phyloP scores from a whole-genome alignment of 371 early-diverging fungal species.

The Mucor saturninus region DNA sequence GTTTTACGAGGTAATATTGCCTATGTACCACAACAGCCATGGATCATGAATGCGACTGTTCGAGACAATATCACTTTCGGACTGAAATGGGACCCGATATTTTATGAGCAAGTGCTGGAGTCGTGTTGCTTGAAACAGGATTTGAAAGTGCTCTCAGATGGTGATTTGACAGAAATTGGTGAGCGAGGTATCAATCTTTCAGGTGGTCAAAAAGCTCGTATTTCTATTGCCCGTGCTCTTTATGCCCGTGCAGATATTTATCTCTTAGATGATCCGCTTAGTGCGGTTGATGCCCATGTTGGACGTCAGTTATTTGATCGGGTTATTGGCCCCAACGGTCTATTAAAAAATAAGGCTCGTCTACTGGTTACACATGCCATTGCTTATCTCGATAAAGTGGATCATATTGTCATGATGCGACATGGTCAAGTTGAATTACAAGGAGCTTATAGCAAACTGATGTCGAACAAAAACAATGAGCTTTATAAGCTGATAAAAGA shows the following conservation, averaged over 20 bases:
- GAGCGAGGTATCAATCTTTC: constrained; percentile 91
- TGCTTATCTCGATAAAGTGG: constrained; percentile 72
- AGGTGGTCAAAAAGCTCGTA: constrained; percentile 84
- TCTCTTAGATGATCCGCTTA: constrained; percentile 82
- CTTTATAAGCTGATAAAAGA: constrained; percentile 60
- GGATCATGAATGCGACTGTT: constrained; percentile 93
- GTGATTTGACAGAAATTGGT: constrained; percentile 94
- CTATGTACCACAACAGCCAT: constrained; percentile 91
- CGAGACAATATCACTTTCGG: constrained; percentile 96
- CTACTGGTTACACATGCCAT: constrained; percentile 93
- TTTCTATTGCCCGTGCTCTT: constrained; percentile 80
- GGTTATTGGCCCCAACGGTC: constrained; percentile 81
- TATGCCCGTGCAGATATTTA: constrained; percentile 86
- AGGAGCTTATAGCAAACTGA: constrained; percentile 72
- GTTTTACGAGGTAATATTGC: constrained; percentile 79
- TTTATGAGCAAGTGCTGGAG: constrained; percentile 70
- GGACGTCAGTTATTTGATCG: constrained; percentile 82
- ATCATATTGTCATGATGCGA: constrained; percentile 75
- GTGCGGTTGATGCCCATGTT: constrained; percentile 95
- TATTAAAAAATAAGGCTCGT: constrained; percentile 80
- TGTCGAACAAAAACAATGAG: constrained; percentile 57
- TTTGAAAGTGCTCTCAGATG: constrained; percentile 75
- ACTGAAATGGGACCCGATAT: constrained; percentile 70
- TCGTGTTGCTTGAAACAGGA: constrained; percentile 74
- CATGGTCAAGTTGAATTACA: constrained; percentile 77